These are phyloP conservation scores for Hemileia vastatrix DNA, from an alignment of 1,284 basidiomycete genomes.

Conservation along the genomic window DNA sequence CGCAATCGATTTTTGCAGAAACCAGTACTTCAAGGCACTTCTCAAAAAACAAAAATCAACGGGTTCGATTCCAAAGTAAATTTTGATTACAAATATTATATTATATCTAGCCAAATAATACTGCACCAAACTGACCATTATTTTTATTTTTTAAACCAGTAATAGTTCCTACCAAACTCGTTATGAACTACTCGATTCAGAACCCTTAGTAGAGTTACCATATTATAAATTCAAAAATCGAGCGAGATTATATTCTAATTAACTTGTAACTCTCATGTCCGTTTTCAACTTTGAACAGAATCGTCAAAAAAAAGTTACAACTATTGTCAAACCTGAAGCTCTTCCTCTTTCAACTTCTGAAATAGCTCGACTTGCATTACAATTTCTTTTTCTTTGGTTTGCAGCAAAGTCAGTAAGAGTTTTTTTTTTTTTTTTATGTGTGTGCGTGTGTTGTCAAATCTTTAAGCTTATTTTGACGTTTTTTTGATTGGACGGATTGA, in stretches of 20 bases:
- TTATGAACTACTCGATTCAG: neutral
- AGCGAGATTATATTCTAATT: neutral
- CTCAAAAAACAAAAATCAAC: constrained; percentile 12
- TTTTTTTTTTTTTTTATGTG: neutral
- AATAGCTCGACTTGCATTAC: constrained; percentile 4
- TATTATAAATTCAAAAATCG: neutral
- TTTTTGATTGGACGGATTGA: neutral
- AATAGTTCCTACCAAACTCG: neutral
- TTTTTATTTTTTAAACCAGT: neutral
- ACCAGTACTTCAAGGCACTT: constrained; percentile 2
- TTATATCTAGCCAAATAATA: neutral
- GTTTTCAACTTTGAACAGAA: constrained; percentile 7
- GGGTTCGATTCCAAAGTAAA: constrained; percentile 23
- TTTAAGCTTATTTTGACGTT: neutral
- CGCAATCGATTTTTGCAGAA: constrained; percentile 50
- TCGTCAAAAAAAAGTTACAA: neutral
- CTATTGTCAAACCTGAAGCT: no score
- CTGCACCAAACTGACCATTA: neutral
- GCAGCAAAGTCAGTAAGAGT: constrained; percentile 56
- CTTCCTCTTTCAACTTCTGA: constrained; percentile 5
- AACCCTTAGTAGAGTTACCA: neutral
- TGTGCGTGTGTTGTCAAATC: neutral
- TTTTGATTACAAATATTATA: constrained; percentile 6
- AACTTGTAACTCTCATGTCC: constrained; percentile 46
- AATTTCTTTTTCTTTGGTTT: constrained; percentile 62